Base-by-base conservation (phyloP, 2,329 filamentous ascomycete genomes). In the Hypoxylon sp. region DNA sequence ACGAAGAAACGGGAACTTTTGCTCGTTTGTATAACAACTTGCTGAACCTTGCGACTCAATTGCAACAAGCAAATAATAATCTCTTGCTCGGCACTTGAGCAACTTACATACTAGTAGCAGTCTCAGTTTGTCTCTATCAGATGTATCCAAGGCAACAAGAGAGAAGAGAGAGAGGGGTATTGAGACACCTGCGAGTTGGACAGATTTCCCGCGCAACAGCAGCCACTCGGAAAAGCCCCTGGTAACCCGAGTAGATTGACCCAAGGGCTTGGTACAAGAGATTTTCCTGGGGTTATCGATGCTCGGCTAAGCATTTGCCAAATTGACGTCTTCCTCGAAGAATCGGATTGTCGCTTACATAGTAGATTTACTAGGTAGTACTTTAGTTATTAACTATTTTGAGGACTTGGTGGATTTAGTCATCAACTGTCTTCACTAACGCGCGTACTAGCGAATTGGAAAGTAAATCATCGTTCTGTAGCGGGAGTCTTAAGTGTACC, bases 261-360 rank as follows among this genome's bases (percentile, higher is more conserved):
- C 57, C 57, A 53, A 29, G 44, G 60, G 31, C 9, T 35, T 55
- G 58, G 61, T 35, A 55, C 37, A 26, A 64, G 51, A 67, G 29
- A 47, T 57, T 33, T 33, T 54, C 22, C 58, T 57, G 57, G 61
- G 60, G 57, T 64, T 50, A 61, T 52, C 63, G 37, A 33, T 61
- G 54, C 47, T 51, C 46, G n/a, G 5, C 17, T 19, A 33, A 26
- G 35, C 9, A 4, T 35, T 59, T 39, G 44, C 55, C 14, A 50
- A 39, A 24, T 59, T 59, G 44, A 29, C 55, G 14, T 50, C 39
- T 37, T 39, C 37, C 35, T 59, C 24, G 26, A 44, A 59, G 47
- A 46, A 44, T 44, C 42, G 19, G 39, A 42, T 37, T 46, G 29
- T 55, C 42, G 63, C 46, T 64, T 67, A n/a, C n/a, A n/a, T n/a